phyloP scores from a whole-genome alignment of 2,329 filamentous ascomycete species.

The Epichloe glyceriae region DNA sequence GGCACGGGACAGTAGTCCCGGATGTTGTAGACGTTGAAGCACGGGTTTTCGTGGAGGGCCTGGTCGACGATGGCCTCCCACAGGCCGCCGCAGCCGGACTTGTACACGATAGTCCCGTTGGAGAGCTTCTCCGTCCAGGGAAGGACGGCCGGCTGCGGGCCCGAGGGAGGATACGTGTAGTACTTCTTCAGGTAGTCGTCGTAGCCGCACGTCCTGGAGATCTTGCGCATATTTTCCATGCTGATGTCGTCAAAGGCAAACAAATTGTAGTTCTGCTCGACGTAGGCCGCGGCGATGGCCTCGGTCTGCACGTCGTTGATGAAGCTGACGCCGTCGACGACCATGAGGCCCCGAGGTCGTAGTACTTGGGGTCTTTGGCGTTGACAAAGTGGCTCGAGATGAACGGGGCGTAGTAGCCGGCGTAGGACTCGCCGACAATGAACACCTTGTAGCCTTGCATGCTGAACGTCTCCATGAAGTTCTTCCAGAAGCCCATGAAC shows the following conservation, averaged over 20 bases:
- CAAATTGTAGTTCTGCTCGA: slow-evolving; percentile 46
- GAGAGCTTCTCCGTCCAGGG: slow-evolving; percentile 26
- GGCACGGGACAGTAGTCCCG: slow-evolving; percentile 56
- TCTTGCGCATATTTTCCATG: slow-evolving; percentile 35
- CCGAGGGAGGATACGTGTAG: slow-evolving; percentile 54
- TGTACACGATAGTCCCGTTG: slow-evolving; percentile 18
- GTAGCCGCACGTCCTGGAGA: slow-evolving; percentile 48
- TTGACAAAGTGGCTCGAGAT: slow-evolving; percentile 63
- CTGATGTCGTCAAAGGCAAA: slow-evolving; percentile 53
- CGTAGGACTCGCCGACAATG: slow-evolving; percentile 59
- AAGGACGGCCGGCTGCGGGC: slow-evolving; percentile 37
- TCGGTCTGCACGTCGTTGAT: slow-evolving; percentile 30
- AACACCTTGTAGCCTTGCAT: slow-evolving; percentile 57
- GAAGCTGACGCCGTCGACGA: slow-evolving; percentile 58
- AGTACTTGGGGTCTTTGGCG: slow-evolving; percentile 50
- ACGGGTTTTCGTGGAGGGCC: slow-evolving; percentile 51
- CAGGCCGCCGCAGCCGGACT: slow-evolving; percentile 40
- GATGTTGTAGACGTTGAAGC: slow-evolving; percentile 67
- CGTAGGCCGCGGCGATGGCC: slow-evolving; percentile 42
- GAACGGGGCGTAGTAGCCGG: slow-evolving; percentile 56
- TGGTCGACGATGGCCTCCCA: slow-evolving; percentile 43
- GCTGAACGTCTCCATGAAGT: slow-evolving; percentile 60
- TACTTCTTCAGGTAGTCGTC: slow-evolving; percentile 45
- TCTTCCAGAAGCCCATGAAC: slow-evolving; percentile 68
- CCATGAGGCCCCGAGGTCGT: slow-evolving; percentile 55